Conservation (phyloP, 192 early-diverging fungal genomes). For the Haplosporangium gracile region DNA sequence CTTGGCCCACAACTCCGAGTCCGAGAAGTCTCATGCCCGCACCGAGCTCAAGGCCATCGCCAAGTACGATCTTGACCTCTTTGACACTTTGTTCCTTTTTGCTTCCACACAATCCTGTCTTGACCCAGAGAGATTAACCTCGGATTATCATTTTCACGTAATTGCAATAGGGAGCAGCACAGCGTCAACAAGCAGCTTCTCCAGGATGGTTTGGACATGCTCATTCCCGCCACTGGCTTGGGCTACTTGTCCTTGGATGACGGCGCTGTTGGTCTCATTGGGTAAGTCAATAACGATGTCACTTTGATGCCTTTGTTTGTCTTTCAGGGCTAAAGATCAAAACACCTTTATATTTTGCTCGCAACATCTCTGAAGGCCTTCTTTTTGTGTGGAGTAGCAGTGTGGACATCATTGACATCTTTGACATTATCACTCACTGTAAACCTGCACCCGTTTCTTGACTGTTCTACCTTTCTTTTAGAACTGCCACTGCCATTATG, state of each 20-base stretch:
- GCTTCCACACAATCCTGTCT: neutral
- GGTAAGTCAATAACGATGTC: slow-evolving; percentile 51
- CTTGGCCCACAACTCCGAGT: slow-evolving; percentile 35
- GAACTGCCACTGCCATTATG: slow-evolving; percentile 77
- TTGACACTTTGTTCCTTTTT: neutral
- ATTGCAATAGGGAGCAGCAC: slow-evolving; percentile 66
- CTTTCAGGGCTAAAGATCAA: neutral
- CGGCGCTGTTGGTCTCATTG: slow-evolving; percentile 79
- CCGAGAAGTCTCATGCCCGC: slow-evolving; percentile 56
- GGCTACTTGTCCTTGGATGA: slow-evolving; percentile 75
- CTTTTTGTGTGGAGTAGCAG: neutral
- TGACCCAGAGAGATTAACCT: neutral
- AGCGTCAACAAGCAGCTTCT: slow-evolving; percentile 63
- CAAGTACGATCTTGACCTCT: slow-evolving; percentile 55
- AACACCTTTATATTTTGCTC: neutral
- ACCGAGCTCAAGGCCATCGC: slow-evolving; percentile 54
- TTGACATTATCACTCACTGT: neutral
- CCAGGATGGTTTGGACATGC: slow-evolving; percentile 78
- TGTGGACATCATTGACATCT: neutral
- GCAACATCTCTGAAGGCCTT: neutral
- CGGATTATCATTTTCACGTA: neutral
- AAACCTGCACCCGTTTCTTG: neutral
- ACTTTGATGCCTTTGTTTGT: neutral
- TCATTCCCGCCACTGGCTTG: slow-evolving; percentile 76
- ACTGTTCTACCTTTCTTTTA: slow-evolving; percentile 26